Percentiles rank a stretch among this genome's conserved stretches.
Conservation (phyloP, 306 rosid genomes). For the Purshia tridentata region DNA sequence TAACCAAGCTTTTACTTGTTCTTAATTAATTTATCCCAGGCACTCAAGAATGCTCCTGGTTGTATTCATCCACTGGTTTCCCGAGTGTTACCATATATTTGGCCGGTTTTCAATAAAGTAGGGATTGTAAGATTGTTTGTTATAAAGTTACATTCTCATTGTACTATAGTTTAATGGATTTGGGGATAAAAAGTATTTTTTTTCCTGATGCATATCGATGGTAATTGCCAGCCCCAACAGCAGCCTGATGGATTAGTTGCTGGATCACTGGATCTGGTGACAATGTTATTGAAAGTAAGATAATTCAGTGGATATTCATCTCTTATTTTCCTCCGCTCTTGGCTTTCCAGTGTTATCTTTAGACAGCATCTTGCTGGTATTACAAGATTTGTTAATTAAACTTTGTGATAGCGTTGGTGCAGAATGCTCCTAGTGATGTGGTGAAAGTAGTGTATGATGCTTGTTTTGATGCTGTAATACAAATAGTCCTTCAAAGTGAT, state of each 20-base stretch:
- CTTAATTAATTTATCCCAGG: constrained; percentile 44
- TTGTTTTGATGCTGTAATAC: constrained; percentile 64
- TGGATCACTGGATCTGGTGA: constrained; percentile 84
- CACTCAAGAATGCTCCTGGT: constrained; percentile 75
- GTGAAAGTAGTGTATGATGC: constrained; percentile 72
- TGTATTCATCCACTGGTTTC: constrained; percentile 78
- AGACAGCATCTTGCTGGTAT: constrained; percentile 20
- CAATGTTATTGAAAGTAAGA: constrained; percentile 94
- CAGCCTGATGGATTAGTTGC: constrained; percentile 88
- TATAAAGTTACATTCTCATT: constrained; percentile 11
- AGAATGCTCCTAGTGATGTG: constrained; percentile 82
- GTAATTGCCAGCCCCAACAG: constrained; percentile 65
- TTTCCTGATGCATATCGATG: constrained; percentile 37
- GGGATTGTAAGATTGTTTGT: constrained; percentile 26
- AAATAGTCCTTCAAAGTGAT: constrained; percentile 70
- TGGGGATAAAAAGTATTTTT: neutral
- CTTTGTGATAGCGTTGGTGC: constrained; percentile 44
- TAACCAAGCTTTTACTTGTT: constrained; percentile 20
- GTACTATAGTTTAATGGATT: neutral
- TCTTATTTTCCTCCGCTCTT: constrained; percentile 2
- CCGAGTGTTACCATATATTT: constrained; percentile 68
- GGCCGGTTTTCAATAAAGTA: constrained; percentile 73
- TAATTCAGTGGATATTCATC: constrained; percentile 24
- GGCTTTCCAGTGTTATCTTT: constrained; percentile 18
- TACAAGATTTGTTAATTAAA: constrained; percentile 34